These are phyloP conservation scores for Botryotinia narcissicola DNA, from an alignment of 2,329 filamentous ascomycete genomes.

Conservation along the genomic window DNA sequence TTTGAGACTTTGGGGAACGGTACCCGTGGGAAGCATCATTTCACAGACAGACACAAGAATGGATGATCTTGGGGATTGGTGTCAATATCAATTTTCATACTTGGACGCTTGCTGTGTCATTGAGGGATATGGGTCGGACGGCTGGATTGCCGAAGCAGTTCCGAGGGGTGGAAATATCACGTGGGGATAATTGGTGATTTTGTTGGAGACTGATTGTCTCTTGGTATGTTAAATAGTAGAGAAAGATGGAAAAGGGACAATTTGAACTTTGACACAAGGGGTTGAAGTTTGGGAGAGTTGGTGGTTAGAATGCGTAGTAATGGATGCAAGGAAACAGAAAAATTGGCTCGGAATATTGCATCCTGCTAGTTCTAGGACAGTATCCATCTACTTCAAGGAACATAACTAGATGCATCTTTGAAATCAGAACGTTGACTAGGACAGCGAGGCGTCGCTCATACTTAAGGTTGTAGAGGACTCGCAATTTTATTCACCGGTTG, in stretches of 20 bases:
- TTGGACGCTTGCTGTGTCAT: neutral
- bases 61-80: neutral
- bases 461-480: neutral
- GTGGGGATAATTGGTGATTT: neutral
- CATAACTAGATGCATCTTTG: neutral
- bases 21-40: neutral
- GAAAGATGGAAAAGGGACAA: neutral
- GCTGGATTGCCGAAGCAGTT: neutral
- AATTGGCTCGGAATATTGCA: neutral
- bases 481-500: neutral
- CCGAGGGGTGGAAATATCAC: neutral
- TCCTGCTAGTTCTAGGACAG: neutral
- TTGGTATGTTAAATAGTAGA: neutral
- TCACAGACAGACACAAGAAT: neutral
- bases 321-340: neutral
- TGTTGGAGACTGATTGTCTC: neutral
- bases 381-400: neutral
- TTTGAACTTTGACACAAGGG: neutral
- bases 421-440: neutral
- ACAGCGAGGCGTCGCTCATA: neutral
- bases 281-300: neutral
- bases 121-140: neutral
- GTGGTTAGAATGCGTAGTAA: neutral
- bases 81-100: neutral
- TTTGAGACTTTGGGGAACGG: conserved; percentile 1